Base-by-base conservation (phyloP, 495 filamentous ascomycete genomes). In the Aspergillus nidulans region DNA sequence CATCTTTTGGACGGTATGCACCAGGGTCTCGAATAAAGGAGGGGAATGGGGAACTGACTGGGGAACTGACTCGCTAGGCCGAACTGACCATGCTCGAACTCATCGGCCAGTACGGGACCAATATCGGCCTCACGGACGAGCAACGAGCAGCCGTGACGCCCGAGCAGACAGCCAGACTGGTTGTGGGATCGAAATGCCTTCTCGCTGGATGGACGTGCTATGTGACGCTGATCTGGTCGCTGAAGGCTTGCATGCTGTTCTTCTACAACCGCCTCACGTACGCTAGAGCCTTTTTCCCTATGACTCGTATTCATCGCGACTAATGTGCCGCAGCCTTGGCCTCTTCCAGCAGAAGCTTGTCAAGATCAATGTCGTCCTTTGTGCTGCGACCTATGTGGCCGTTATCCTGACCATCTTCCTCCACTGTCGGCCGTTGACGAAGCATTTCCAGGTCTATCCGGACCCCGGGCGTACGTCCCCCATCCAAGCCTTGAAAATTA, bases 231-330 rank as follows among this genome's bases (percentile, higher is more conserved):
- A 62, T 83, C 9, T 83, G 77, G 77, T 58, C 59, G 1, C 54
- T 83, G 34, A 83, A 83, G 58, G 62, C 74, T 5, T 73, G 75
- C 63, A 70, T 80, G 66, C 64, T 72, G 39, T 65, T 72, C 32
- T 81, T 82, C 58, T 83, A 77, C 49, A 63, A 71, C 12, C 70
- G 79, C 15, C 63, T 83, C 16, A 83, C 77, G 75, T 77, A 67
- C 58, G 63, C 52, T 26, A 6, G 16, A 4, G 12, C 30, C 23
- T 21, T 43, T 26, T 20, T 24, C 9, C 38, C 13, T 28, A 23
- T 34, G 18, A 4, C 8, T n/a, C 18, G 3, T 34, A 2, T 9
- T 21, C 16, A 4, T 28, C 4, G 26, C 36, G 15, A 45, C 40
- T 1, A 49, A 8, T 2, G 16, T 19, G 5, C 16, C 6, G 8